These are phyloP conservation scores for Xylaria bambusicola DNA, from an alignment of 495 filamentous ascomycete species.

Conservation along the genomic window DNA sequence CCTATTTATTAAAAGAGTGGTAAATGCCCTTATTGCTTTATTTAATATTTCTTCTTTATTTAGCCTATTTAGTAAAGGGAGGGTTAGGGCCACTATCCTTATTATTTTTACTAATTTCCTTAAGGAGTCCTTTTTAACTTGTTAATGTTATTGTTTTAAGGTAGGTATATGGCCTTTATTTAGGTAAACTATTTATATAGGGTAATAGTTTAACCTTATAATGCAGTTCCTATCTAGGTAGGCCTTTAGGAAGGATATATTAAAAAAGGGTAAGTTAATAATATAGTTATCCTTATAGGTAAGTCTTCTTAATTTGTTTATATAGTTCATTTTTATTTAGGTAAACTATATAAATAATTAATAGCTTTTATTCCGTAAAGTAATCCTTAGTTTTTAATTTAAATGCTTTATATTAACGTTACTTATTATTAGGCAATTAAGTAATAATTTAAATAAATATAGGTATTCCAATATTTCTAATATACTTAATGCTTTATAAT, in stretches of 20 bases:
- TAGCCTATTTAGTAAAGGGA: not conserved
- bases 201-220: not conserved
- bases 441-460: not conserved
- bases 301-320: not conserved
- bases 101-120: not conserved
- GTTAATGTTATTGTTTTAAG: not conserved
- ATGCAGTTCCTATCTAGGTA: not conserved
- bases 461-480: not conserved
- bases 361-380: not conserved
- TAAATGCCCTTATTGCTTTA: not conserved
- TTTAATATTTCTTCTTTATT: not conserved
- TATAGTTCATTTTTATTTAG: not conserved
- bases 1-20: not conserved
- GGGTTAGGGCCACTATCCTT: not conserved
- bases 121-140: not conserved
- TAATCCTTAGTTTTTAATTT: not conserved
- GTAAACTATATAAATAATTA: not conserved
- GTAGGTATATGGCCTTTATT: not conserved
- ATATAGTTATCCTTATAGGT: not conserved
- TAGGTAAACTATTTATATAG: not conserved
- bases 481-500: not conserved
- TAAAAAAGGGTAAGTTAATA: conserved; percentile 1
- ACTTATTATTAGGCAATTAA: not conserved
- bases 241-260: not conserved
- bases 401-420: conserved; percentile 1